Conservation (phyloP, 345 rosid species). For the Aethionema arabicum region DNA sequence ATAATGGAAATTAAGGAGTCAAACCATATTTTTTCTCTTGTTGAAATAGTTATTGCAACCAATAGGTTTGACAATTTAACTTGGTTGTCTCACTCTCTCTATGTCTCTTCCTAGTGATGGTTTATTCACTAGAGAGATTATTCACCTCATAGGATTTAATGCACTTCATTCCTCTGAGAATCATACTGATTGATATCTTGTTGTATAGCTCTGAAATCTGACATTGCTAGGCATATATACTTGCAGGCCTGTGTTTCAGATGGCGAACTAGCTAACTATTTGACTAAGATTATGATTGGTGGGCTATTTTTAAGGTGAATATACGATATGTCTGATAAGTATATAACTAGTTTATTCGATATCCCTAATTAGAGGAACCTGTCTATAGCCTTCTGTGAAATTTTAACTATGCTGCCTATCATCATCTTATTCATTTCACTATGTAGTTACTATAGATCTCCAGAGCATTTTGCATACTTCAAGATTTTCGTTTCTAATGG, state of each 20-base stretch:
- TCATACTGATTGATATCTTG: conserved; percentile 20
- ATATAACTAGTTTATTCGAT: not conserved
- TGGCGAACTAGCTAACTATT: conserved; percentile 70
- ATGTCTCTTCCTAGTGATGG: conserved; percentile 14
- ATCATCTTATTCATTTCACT: conserved; percentile 7
- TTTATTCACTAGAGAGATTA: conserved; percentile 7
- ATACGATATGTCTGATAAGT: conserved; percentile 11
- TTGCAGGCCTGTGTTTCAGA: conserved; percentile 90
- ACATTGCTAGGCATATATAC: conserved; percentile 25
- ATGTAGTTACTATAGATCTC: conserved; percentile 19
- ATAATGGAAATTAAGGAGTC: not conserved
- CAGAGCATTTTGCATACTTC: conserved; percentile 10
- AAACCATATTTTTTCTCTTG: conserved; percentile 4
- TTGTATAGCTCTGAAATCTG: conserved; percentile 22
- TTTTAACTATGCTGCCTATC: not conserved
- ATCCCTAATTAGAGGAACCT: conserved; percentile 3
- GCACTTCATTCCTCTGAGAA: conserved; percentile 22
- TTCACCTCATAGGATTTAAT: not conserved
- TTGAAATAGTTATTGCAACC: conserved; percentile 2
- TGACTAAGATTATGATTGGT: conserved; percentile 73
- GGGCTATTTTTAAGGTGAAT: conserved; percentile 87
- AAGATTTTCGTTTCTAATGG: conserved; percentile 9
- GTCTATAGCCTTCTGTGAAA: conserved; percentile 9
- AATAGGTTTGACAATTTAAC: conserved; percentile 2
- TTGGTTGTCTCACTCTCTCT: conserved; percentile 5